Base-by-base conservation (phyloP, 352 stramenopile genomes). In the Achlya hypogyna region DNA sequence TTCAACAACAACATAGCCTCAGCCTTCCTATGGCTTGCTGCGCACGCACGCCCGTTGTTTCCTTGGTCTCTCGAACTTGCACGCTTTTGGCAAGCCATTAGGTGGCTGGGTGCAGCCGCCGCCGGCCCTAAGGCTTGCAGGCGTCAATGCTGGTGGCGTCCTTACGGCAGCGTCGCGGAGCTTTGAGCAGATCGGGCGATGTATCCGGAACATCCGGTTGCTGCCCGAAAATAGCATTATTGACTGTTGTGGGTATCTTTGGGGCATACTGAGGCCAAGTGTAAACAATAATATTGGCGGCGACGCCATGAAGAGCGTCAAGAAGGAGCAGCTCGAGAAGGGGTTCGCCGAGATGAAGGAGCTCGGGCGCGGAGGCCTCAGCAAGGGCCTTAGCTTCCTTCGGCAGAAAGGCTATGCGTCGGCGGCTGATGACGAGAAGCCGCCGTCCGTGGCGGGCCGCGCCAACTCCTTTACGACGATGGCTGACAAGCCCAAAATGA, bases 281-380 rank as follows among this genome's bases (percentile, higher is more conserved):
- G 38, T 45, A 45, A n/a, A n/a, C n/a, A n/a, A 1, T 45, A 45
- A 45, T 45, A 3, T 45, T 56, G 49, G 25, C 49, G 49, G 12
- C 49, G 31, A 10, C 31, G 16, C 14, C 23, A 67, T 67, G 60
- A 67, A 67, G 60, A 65, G 35, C 38, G 59, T 93, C 79, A 93
- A 92, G 75, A 92, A 93, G 74, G 83, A 95, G 73, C 87, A 88
- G 75, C 79, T 95, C 28, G 86, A 92, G 75, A 82, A 62, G 22
- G 56, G 65, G 0, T 40, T 71, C n/a, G 65, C 65, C 23, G 65
- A 95, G 69, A 95, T 95, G 84, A 84, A 80, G 66, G 86, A 95
- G 76, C 75, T 91, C 28, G 84, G 86, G 23, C 81, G 81, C 54
- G 84, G 80, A 16, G 75, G 81, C 1, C 62, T 95, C 28, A 82